Conservation (phyloP, 305 asterid species). For the Rubia balearica region DNA sequence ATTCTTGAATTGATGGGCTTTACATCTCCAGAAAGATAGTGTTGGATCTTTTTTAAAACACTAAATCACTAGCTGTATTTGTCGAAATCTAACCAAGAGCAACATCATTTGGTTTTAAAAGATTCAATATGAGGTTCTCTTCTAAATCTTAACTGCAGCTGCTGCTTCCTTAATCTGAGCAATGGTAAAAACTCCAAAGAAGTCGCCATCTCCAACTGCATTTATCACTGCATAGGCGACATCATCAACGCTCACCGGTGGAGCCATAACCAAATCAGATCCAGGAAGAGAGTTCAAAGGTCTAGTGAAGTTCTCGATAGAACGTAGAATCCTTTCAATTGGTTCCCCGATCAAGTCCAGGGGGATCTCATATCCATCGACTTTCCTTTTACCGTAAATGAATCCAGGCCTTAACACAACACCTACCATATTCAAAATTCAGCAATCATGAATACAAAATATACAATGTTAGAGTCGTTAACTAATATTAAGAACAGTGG, state of each 20-base stretch:
- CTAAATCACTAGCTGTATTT: background rate
- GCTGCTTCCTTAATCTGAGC: conserved; percentile 96
- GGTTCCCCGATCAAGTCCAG: conserved; percentile 85
- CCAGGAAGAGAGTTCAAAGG: conserved; percentile 83
- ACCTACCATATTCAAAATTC: conserved; percentile 41
- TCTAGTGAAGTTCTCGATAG: conserved; percentile 53
- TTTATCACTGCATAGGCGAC: conserved; percentile 73
- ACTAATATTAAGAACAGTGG: background rate
- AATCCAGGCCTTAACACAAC: conserved; percentile 86
- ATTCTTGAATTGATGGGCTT: background rate
- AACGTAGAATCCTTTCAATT: conserved; percentile 52
- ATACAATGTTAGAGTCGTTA: background rate
- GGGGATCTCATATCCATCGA: conserved; percentile 80
- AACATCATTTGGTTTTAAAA: background rate
- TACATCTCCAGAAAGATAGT: background rate
- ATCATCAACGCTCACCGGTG: conserved; percentile 84
- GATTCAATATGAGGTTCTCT: background rate
- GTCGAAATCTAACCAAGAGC: background rate
- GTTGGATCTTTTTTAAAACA: background rate
- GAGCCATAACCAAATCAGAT: conserved; percentile 79
- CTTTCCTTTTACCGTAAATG: conserved; percentile 83
- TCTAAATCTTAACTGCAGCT: conserved; percentile 38
- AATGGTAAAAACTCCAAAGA: conserved; percentile 80
- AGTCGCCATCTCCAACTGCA: conserved; percentile 60
- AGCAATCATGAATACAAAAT: background rate